Evolutionary conservation across 805 yeast genomes (phyloP).

Genomic region (Blastobotrys terrestris): DNA sequence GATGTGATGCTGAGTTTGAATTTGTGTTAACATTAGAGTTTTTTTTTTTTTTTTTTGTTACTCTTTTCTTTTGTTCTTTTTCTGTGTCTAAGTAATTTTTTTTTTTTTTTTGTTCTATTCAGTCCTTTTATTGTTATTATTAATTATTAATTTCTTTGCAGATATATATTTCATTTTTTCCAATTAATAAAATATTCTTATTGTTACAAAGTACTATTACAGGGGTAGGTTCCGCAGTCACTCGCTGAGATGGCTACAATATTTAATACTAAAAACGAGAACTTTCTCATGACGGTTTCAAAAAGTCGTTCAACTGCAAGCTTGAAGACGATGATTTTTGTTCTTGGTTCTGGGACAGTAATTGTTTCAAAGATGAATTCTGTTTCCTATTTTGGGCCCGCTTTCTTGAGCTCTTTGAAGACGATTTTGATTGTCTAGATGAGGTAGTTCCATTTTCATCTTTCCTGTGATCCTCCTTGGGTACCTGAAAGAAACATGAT

Average conservation of each 20-base stretch:
- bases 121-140: background rate
- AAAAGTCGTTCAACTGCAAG: constrained; percentile 1
- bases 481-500: background rate
- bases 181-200: background rate
- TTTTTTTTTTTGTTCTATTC: background rate
- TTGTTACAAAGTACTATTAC: background rate
- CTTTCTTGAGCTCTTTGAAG: constrained; percentile 8
- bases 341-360: constrained; percentile 10
- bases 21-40: background rate
- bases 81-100: background rate
- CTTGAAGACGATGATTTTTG: background rate
- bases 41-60: background rate
- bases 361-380: constrained; percentile 10
- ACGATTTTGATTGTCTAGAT: background rate
- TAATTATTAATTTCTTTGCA: constrained; percentile 1
- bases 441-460: no score
- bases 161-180: background rate
- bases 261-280: background rate
- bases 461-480: background rate
- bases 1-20: constrained; percentile 1
- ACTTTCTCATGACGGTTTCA: constrained; percentile 1
- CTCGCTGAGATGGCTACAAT: no score
- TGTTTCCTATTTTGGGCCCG: constrained; percentile 10
- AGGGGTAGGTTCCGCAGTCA: no score
- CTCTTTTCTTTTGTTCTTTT: background rate